Evolutionary conservation across 2,329 filamentous ascomycete genomes (phyloP), one percentile per base, ranked within the genome.

Genomic region (Talaromyces sp.): DNA sequence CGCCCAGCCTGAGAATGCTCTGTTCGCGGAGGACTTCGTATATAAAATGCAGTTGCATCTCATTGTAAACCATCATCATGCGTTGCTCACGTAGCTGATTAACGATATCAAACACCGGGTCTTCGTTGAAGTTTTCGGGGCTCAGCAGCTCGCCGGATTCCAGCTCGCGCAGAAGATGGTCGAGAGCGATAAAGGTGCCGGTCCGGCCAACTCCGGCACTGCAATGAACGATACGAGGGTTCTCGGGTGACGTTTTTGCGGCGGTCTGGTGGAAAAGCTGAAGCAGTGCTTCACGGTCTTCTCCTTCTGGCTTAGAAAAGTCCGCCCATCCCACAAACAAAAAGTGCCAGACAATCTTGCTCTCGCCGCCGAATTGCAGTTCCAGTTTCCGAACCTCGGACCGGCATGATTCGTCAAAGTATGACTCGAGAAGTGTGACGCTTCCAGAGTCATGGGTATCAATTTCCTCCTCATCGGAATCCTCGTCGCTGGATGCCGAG

Each of bases 101-200:
- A 59, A 99, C 93, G 0, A 90, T 89, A 19, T 89, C 83, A 66
- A 87, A 90, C 47, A 99, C 83, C 2, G 89, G 84, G 69, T 97
- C 93, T 28, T 76, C 70, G 51, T 81, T 77, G 15, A 80, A 77
- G 9, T 79, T 75, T 54, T 81, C 77, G 11, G 81, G 76, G 10
- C 79, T 75, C 64, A 84, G 80, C 56, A 96, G 77, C 25, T 87
- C 82, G 56, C 92, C 93, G 6, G 87, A 84, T 28, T 91, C 87
- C 10, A 98, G 82, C 75, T 97, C 92, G 39, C 88, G 84, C 65
- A 96, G 82, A 28, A 99, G 84, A 74, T 96, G 92, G 75, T 98
- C 95, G n/a, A 99, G 84, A 1, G 92, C 90, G 69, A 99, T 96
- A 72, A 98, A 99, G 0, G 95, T 98, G 36, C 95, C 95, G 8